Evolutionary conservation across 495 filamentous ascomycete genomes (phyloP).

Genomic region (Penicillium paxilli): DNA sequence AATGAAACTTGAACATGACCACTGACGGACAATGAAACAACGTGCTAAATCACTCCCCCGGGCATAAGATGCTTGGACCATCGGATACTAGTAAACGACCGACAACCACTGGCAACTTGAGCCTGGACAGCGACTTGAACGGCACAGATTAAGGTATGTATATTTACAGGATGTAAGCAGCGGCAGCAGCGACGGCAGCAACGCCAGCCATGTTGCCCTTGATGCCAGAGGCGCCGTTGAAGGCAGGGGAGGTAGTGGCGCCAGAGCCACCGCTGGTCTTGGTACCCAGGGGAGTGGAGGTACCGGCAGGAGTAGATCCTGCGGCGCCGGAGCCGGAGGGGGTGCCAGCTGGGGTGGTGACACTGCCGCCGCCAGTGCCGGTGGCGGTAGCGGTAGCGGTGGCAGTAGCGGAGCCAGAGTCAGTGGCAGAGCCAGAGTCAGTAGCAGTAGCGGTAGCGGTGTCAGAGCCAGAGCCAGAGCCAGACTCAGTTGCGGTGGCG

Average conservation of each 20-base stretch:
- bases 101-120: too few species aligned
- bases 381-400: conserved; percentile 1
- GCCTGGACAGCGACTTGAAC: background rate
- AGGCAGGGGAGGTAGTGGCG: conserved; percentile 21
- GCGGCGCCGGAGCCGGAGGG: background rate
- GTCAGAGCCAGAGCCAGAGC: conserved; percentile 5
- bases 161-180: conserved; percentile 35
- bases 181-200: conserved; percentile 29
- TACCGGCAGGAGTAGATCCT: conserved; percentile 3
- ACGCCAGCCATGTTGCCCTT: conserved; percentile 34
- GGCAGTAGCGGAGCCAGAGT: background rate
- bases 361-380: background rate
- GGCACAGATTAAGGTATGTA: conserved; percentile 5
- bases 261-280: conserved; percentile 1
- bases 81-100: too few species aligned
- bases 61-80: too few species aligned
- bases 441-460: conserved; percentile 10
- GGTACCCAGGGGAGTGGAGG: conserved; percentile 11
- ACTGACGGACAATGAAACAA: too few species aligned
- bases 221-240: conserved; percentile 23
- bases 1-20: too few species aligned
- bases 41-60: too few species aligned
- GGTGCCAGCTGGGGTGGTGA: conserved; percentile 8
- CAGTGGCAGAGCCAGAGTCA: background rate
- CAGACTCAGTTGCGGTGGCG: conserved; percentile 1